Evolutionary conservation across 2,329 filamentous ascomycete species (phyloP).

Genomic region (Trichoderma koningii): DNA sequence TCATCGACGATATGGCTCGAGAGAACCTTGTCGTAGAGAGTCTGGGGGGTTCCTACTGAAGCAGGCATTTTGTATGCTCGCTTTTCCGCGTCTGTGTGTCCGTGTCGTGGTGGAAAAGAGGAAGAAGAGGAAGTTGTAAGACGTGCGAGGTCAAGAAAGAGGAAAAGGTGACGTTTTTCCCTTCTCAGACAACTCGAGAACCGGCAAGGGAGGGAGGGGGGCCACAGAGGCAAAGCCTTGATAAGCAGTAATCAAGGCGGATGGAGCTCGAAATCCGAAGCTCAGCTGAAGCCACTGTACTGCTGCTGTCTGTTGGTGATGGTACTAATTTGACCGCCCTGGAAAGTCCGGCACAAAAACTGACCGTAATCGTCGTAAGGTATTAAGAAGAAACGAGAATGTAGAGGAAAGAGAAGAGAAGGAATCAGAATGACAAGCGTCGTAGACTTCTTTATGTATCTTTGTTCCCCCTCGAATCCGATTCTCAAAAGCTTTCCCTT

Average conservation of each 20-base stretch:
- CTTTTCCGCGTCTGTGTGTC: background rate
- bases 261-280: constrained; percentile 12
- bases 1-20: constrained; percentile 92
- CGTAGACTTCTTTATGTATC: background rate
- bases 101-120: background rate
- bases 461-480: no score
- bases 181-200: background rate
- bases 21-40: constrained; percentile 97
- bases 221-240: constrained; percentile 11
- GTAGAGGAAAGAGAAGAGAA: background rate
- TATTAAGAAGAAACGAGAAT: background rate
- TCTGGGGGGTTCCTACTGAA: constrained; percentile 71
- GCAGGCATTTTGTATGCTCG: constrained; percentile 65
- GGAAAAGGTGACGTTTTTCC: constrained; percentile 13
- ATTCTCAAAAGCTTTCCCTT: no score
- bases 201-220: constrained; percentile 3
- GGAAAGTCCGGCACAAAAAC: no score
- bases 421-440: background rate
- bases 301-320: no score
- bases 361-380: no score
- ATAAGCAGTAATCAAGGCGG: background rate
- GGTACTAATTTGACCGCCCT: no score
- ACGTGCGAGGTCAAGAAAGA: constrained; percentile 4
- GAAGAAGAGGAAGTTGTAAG: constrained; percentile 1
- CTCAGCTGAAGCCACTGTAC: background rate